Evolutionary conservation across 2,329 filamentous ascomycete species (phyloP), one percentile per base, ranked within the genome.

Genomic region (Botrytis cinerea): DNA sequence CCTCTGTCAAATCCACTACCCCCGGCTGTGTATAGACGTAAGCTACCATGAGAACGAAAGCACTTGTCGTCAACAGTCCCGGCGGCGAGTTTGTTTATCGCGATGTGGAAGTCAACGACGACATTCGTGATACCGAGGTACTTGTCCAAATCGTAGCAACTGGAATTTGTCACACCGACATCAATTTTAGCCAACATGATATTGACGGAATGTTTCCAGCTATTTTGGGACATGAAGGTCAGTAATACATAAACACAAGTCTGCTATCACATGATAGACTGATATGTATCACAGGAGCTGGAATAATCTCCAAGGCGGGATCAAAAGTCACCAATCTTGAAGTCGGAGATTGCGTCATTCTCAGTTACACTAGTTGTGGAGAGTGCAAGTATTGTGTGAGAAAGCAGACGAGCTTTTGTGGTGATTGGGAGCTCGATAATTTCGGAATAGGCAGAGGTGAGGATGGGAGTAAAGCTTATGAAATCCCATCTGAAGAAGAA

Each of bases 131-230:
- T 14, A 75, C 81, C 68, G 81, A 83, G 74, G 78, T 82, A 1
- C 75, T 83, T 2, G 77, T 83, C 22, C 78, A 82, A 68, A 82
- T 83, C 75, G 81, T 80, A 73, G 81, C 79, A 40, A 81, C 81
- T 0, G 81, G 82, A 1, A 70, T 83, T 28, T 82, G 82, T 64
- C 76, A 77, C 48, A 78, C 77, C 10, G 76, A 77, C 61, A 61
- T 78, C 40, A 76, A 73, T 59, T 77, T 78, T 40, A 28, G 73
- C 8, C 73, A 75, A 32, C 74, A 77, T 61, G 61, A 67, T 32
- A 72, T 76, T 2, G 72, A 73, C 6, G 74, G 74, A 9, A 43
- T 76, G 25, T 80, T 80, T 74, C 80, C 80, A 2, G 78, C 77
- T 18, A 75, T 81, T 0, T 70, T 80, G 9, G 80, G 80, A 1